These are phyloP conservation scores for Ambispora gerdemannii DNA, from an alignment of 192 early-diverging fungal genomes.

Conservation along the genomic window DNA sequence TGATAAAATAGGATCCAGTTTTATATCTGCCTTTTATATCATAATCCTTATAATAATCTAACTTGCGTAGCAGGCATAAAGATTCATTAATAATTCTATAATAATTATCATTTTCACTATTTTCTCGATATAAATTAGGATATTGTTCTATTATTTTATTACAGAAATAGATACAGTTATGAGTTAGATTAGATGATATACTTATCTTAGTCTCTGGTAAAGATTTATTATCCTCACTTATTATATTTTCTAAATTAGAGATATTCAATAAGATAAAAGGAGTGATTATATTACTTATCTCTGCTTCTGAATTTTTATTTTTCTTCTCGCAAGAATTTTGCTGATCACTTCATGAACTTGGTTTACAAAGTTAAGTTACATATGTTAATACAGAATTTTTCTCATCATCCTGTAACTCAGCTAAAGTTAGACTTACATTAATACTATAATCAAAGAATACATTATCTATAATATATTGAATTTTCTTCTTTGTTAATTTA, in stretches of 20 bases:
- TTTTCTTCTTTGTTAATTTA: conserved; percentile 5
- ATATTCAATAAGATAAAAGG: no score
- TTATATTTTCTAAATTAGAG: no score
- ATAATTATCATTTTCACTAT: conserved; percentile 18
- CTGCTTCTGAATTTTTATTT: not conserved
- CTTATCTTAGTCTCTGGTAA: conserved; percentile 12
- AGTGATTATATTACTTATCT: not conserved
- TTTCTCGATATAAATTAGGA: conserved; percentile 5
- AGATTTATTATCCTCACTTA: no score
- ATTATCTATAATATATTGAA: conserved; percentile 8
- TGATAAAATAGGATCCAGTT: no score
- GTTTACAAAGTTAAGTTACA: no score
- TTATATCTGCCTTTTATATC: conserved; percentile 10
- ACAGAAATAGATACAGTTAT: conserved; percentile 1
- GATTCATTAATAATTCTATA: conserved; percentile 16
- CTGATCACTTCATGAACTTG: not conserved
- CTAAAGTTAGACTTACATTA: conserved; percentile 8
- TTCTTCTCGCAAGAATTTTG: no score
- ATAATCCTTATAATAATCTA: conserved; percentile 10
- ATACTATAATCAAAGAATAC: not conserved
- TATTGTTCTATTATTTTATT: conserved; percentile 10
- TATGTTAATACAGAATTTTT: no score
- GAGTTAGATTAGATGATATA: conserved; percentile 6
- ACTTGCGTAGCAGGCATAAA: conserved; percentile 15
- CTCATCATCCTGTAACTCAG: no score